Conservation (phyloP, 345 rosid species). For the Salix purpurea region DNA sequence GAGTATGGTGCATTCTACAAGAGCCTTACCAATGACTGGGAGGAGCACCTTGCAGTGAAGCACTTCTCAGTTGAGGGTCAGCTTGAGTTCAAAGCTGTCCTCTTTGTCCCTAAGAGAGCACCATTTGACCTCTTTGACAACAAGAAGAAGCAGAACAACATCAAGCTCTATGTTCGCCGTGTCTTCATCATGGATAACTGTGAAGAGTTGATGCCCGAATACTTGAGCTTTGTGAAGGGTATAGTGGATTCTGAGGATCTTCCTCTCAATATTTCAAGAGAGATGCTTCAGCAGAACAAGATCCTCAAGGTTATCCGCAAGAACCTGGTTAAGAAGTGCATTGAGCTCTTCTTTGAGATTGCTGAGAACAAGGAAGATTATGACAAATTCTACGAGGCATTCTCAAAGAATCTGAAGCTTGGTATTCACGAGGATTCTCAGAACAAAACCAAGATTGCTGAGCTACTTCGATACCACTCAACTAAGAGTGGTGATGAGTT, state of each 20-base stretch:
- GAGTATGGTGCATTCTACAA: constrained; percentile 23
- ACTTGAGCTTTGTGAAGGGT: constrained; percentile 20
- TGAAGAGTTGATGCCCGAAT: constrained; percentile 21
- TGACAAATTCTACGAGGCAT: constrained; percentile 15
- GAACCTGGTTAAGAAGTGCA: constrained; percentile 26
- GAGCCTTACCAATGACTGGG: constrained; percentile 25
- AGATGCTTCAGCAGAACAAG: constrained; percentile 26
- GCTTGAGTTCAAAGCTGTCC: constrained; percentile 26
- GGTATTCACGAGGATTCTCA: constrained; percentile 15
- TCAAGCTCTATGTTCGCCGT: constrained; percentile 23
- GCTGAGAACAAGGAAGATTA: constrained; percentile 26
- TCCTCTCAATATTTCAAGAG: constrained; percentile 21
- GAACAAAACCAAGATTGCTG: constrained; percentile 15
- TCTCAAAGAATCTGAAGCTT: constrained; percentile 17
- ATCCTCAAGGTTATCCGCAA: constrained; percentile 23
- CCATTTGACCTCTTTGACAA: constrained; percentile 25
- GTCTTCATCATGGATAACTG: constrained; percentile 28
- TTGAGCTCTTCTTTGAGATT: constrained; percentile 23
- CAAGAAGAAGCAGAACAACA: constrained; percentile 24
- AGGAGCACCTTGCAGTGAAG: constrained; percentile 25
- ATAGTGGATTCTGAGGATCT: constrained; percentile 23
- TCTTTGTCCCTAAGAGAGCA: constrained; percentile 24
- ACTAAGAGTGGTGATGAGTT: constrained; percentile 27
- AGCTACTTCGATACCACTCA: constrained; percentile 16
- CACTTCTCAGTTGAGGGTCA: constrained; percentile 28